Percentiles rank a stretch among this genome's conserved stretches.
These are phyloP conservation scores for Aphanomyces cochlioides DNA, from an alignment of 352 stramenopile genomes.

Conservation along the genomic window DNA sequence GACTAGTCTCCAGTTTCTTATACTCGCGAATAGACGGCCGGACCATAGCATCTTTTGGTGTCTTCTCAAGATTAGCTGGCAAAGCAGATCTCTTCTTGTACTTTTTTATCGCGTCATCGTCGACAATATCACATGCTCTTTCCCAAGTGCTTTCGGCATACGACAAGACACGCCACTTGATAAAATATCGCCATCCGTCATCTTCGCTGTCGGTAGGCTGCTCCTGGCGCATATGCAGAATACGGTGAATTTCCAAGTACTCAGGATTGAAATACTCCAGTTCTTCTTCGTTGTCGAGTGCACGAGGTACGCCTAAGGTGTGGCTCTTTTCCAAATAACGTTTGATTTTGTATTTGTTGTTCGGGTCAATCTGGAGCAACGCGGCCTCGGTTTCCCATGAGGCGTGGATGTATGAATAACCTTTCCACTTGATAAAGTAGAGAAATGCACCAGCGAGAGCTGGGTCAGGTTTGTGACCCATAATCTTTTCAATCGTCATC, in stretches of 20 bases:
- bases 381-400: conserved; percentile 78
- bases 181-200: conserved; percentile 73
- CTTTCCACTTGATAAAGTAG: conserved; percentile 90
- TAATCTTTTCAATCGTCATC: conserved; percentile 89
- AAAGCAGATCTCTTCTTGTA: conserved; percentile 60
- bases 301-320: conserved; percentile 28
- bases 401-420: conserved; percentile 85
- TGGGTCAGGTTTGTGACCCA: conserved; percentile 59
- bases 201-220: conserved; percentile 48
- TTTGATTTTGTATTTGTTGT: conserved; percentile 88
- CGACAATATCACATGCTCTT: conserved; percentile 78
- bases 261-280: conserved; percentile 88
- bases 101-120: conserved; percentile 74
- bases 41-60: conserved; percentile 32
- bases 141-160: conserved; percentile 88
- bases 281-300: conserved; percentile 38
- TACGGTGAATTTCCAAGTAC: conserved; percentile 85
- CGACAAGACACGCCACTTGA: conserved; percentile 84
- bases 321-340: conserved; percentile 83
- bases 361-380: conserved; percentile 67
- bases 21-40: conserved; percentile 78
- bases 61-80: conserved; percentile 55
- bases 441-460: conserved; percentile 47
- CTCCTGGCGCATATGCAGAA: conserved; percentile 78
- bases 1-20: conserved; percentile 78